Evolutionary conservation across 805 yeast species (phyloP), one percentile per base, ranked within the genome.

Genomic region (Suhomyces sp.): DNA sequence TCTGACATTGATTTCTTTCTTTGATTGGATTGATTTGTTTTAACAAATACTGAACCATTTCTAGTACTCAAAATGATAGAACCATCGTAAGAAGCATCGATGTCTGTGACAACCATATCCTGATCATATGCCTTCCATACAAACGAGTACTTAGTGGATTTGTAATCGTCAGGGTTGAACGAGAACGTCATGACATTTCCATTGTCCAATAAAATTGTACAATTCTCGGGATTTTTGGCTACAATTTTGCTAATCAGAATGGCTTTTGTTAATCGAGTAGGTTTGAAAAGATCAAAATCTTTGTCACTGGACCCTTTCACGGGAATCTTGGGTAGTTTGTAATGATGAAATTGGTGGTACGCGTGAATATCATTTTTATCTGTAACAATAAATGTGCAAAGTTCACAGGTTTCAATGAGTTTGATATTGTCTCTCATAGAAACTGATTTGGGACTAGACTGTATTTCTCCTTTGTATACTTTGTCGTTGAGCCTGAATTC

Each of bases 71-170:
- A 64, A 1, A 91, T 72, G 2, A 89, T 66, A 0, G 88, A 83
- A 0, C 96, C 96, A 60, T 86, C 88, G 15, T 69, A 72, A 2
- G 87, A 80, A 44, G 86, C 76, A 60, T 85, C 93, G 31, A 88
- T 79, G 68, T 90, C 96, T 4, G 71, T 72, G 47, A 83, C 90
- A 51, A 72, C 74, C 77, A 82, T 70, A 58, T 82, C 85, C 9
- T 68, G 65, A 48, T 81, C 81, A 51, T 81, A 75, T 0, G 92
- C 88, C 31, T 70, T 76, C 93, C 94, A 88, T n/a, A 80, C 69
- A 1, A 70, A 65, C 0, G 65, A 57, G 58, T 80, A 83, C 45
- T 78, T 83, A 12, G 82, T 64, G 36, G 61, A 68, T 15, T 77
- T 77, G 40, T 54, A 58, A 51, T 57, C 68, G 50, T 51, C 56